Conservation (phyloP, 2,329 filamentous ascomycete genomes). For the Nannizzia gypsea region DNA sequence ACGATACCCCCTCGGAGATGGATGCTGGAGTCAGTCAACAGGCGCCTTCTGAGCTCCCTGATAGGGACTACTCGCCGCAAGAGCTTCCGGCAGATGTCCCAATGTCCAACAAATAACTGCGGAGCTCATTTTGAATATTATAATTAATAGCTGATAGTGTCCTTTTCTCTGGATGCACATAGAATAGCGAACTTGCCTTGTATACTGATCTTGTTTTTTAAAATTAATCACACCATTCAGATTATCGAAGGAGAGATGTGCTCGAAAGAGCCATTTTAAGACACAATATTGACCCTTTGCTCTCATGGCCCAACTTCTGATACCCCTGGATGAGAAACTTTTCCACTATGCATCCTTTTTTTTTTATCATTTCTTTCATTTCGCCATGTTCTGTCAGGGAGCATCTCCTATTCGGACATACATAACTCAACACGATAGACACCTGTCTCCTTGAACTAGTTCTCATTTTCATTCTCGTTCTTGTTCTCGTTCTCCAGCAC, state of each 20-base stretch:
- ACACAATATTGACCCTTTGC: not conserved
- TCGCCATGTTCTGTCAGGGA: not conserved
- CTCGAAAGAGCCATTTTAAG: not conserved
- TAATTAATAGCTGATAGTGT: not conserved
- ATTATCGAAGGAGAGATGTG: not conserved
- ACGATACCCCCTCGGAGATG: not conserved
- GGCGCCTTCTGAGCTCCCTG: not conserved
- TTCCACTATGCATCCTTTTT: no score
- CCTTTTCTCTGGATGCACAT: not conserved
- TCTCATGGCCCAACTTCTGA: not conserved
- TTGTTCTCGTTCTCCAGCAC: not conserved
- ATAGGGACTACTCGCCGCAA: not conserved
- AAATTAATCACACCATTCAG: not conserved
- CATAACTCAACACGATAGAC: not conserved
- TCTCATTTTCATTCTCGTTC: no score
- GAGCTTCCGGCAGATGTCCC: not conserved
- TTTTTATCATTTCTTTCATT: not conserved
- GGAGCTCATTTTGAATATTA: not conserved
- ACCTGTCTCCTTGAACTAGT: not conserved
- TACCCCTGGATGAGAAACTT: not conserved
- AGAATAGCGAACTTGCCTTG: not conserved
- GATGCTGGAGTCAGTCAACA: slow-evolving; percentile 1
- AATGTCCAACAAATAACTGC: not conserved
- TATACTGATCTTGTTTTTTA: not conserved
- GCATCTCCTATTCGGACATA: no score